These are phyloP conservation scores for Blastomyces emzantsi DNA, from an alignment of 2,329 filamentous ascomycete species.

Conservation along the genomic window DNA sequence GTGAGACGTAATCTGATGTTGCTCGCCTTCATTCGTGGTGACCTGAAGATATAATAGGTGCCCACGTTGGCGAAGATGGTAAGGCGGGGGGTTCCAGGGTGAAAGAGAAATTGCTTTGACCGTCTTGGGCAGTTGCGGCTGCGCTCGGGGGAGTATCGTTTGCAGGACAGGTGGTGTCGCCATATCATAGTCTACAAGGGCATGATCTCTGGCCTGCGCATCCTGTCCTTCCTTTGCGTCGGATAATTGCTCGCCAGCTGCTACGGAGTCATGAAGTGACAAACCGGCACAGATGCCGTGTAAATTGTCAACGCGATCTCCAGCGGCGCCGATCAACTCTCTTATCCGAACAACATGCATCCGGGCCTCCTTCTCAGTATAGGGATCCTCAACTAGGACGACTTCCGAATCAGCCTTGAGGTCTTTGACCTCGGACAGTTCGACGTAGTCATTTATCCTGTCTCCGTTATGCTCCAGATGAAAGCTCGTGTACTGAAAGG, in stretches of 20 bases:
- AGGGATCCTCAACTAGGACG: constrained; percentile 80
- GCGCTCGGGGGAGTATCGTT: constrained; percentile 59
- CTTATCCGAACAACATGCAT: constrained; percentile 87
- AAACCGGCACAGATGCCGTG: constrained; percentile 77
- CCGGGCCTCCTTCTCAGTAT: constrained; percentile 95
- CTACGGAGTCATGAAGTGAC: constrained; percentile 76
- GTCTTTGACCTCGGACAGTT: constrained; percentile 78
- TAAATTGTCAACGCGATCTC: constrained; percentile 75
- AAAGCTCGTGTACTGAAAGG: constrained; percentile 98
- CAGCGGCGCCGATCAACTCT: constrained; percentile 86
- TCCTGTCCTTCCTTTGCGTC: constrained; percentile 32
- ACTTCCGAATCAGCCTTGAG: constrained; percentile 70
- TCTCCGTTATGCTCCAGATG: constrained; percentile 85
- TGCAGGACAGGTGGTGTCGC: constrained; percentile 57
- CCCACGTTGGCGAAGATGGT: constrained; percentile 80
- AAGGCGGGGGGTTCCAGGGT: constrained; percentile 92
- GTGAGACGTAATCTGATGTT: constrained; percentile 85
- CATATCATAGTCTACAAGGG: constrained; percentile 69
- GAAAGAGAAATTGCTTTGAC: constrained; percentile 83
- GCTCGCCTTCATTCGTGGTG: constrained; percentile 89
- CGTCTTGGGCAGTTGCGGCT: constrained; percentile 70
- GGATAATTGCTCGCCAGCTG: constrained; percentile 36
- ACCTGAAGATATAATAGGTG: constrained; percentile 85
- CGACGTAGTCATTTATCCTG: constrained; percentile 90
- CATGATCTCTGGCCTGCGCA: constrained; percentile 39